A percentile compares a stretch with the other conserved stretches of the same genome.
These are phyloP conservation scores for Haberlea rhodopensis DNA, from an alignment of 257 asterid genomes.

Conservation along the genomic window DNA sequence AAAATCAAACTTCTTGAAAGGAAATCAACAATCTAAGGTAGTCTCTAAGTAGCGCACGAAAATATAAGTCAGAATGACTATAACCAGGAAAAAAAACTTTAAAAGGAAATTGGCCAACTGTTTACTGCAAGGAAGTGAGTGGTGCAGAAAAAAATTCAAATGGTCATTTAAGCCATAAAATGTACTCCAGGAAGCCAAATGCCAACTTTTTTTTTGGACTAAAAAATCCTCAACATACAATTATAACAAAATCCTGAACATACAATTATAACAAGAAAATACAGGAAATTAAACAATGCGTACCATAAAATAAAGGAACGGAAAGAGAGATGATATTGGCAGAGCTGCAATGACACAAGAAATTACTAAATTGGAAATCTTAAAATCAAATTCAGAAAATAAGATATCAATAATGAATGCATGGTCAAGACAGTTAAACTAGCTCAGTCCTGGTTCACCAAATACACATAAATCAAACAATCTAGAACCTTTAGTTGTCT, in stretches of 20 bases:
- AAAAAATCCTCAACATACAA: no score
- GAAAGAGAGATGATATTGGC: conserved; percentile 71
- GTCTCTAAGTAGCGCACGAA: not conserved
- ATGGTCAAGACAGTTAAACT: not conserved
- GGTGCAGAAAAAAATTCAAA: not conserved
- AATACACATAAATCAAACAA: not conserved
- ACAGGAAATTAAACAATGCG: conserved; percentile 5
- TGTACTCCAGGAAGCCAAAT: not conserved
- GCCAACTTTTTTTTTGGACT: not conserved
- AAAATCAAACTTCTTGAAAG: not conserved
- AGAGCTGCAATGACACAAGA: conserved; percentile 52
- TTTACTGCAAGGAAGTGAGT: not conserved
- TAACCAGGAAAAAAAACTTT: not conserved
- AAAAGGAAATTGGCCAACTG: not conserved
- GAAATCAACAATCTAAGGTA: not conserved
- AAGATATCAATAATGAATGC: conserved; percentile 3
- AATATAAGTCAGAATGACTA: no score
- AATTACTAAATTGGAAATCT: conserved; percentile 20
- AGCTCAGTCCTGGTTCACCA: not conserved
- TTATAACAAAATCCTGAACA: no score
- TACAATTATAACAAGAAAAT: conserved; percentile 1
- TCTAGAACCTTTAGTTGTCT: not conserved
- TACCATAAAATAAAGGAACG: conserved; percentile 79
- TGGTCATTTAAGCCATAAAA: not conserved
- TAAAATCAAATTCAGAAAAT: conserved; percentile 2